These are phyloP conservation scores for Kodamaea restingae DNA, from an alignment of 805 yeast species.

Conservation along the genomic window DNA sequence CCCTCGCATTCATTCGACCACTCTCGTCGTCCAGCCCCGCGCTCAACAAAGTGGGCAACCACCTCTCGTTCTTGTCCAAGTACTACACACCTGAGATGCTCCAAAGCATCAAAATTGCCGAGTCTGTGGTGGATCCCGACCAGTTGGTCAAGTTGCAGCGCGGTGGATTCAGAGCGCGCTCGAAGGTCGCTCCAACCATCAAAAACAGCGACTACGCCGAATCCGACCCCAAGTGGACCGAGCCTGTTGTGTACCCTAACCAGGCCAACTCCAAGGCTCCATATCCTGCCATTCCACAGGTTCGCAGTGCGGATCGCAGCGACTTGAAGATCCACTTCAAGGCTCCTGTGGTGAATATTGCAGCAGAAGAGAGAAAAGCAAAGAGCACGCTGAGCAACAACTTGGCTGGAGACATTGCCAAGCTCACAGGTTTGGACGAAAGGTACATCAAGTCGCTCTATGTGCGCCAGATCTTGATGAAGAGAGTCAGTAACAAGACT, in stretches of 20 bases:
- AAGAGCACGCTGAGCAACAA: slow-evolving; percentile 17
- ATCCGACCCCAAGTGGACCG: slow-evolving; percentile 75
- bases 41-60: slow-evolving; percentile 28
- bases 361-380: slow-evolving; percentile 13
- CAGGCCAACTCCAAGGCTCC: slow-evolving; percentile 49
- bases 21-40: slow-evolving; percentile 6
- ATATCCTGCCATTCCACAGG: slow-evolving; percentile 53
- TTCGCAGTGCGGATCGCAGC: slow-evolving; percentile 49
- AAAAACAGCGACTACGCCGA: slow-evolving; percentile 66
- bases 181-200: slow-evolving; percentile 61
- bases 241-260: slow-evolving; percentile 47
- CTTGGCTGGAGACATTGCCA: slow-evolving; percentile 54
- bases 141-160: slow-evolving; percentile 43
- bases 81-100: slow-evolving; percentile 81
- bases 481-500: slow-evolving; percentile 86
- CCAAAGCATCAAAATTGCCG: slow-evolving; percentile 78
- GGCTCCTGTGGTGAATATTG: slow-evolving; percentile 14
- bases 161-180: slow-evolving; percentile 26
- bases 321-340: slow-evolving; percentile 36
- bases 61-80: slow-evolving; percentile 56
- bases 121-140: slow-evolving; percentile 64
- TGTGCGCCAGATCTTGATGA: slow-evolving; percentile 65
- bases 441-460: slow-evolving; percentile 56
- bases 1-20: slow-evolving; percentile 1
- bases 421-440: slow-evolving; percentile 63